phyloP scores from a whole-genome alignment of 805 yeast species.

The Torulaspora maleeae region DNA sequence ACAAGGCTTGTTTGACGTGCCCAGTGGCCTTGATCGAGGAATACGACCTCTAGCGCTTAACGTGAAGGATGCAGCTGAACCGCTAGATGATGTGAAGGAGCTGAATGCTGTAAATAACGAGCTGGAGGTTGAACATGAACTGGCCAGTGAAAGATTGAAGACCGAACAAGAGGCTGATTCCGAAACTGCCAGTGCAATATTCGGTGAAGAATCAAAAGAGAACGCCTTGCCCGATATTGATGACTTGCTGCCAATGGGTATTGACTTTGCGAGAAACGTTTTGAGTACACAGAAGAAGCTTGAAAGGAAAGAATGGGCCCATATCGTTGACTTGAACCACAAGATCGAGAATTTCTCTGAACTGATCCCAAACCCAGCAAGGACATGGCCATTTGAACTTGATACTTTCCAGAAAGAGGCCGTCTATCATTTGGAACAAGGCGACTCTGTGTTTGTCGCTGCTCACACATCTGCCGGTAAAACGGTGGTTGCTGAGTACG shows the following conservation, averaged over 20 bases:
- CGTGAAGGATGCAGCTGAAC: conserved; percentile 16
- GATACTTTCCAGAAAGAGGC: conserved; percentile 98
- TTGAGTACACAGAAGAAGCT: conserved; percentile 20
- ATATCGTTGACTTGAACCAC: conserved; percentile 82
- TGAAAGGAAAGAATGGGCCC: conserved; percentile 80
- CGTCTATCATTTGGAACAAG: conserved; percentile 90
- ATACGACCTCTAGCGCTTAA: conserved; percentile 35
- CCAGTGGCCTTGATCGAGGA: conserved; percentile 81
- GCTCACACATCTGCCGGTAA: conserved; percentile 99
- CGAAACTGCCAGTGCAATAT: conserved; percentile 11
- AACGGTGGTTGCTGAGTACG: conserved; percentile 97
- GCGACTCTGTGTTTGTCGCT: conserved; percentile 97
- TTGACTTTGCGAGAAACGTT: conserved; percentile 43
- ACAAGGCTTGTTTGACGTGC: conserved; percentile 73
- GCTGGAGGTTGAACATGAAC: conserved; percentile 36
- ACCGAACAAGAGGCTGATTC: conserved; percentile 23
- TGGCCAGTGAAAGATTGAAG: conserved; percentile 36
- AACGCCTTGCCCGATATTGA: conserved; percentile 36
- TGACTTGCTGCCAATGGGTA: conserved; percentile 47
- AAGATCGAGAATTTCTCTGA: conserved; percentile 79
- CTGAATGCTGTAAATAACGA: conserved; percentile 35
- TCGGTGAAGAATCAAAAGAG: conserved; percentile 9
- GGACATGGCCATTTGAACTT: conserved; percentile 90
- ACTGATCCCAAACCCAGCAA: conserved; percentile 87
- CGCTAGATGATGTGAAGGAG: conserved; percentile 22